These are phyloP conservation scores for Lasiodiplodia sp. DNA, from an alignment of 2,329 filamentous ascomycete genomes.

Conservation along the genomic window DNA sequence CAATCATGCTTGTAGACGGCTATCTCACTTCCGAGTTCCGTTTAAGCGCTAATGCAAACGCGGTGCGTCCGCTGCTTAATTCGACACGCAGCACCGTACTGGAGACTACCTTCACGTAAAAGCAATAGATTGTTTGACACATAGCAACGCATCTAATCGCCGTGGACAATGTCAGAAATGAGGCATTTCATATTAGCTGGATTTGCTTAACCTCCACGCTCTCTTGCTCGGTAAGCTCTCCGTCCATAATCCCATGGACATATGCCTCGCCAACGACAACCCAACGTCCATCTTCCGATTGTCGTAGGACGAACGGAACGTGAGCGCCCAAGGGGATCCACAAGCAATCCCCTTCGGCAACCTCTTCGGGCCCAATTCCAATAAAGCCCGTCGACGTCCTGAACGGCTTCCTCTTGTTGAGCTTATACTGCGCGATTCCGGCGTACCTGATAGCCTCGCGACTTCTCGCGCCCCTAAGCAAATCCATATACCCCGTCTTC, in stretches of 20 bases:
- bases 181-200: background rate
- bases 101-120: background rate
- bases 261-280: slow-evolving; percentile 21
- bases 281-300: background rate
- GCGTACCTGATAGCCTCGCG: background rate
- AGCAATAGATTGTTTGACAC: too few species aligned
- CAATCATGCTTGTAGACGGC: background rate
- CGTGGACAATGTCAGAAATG: background rate
- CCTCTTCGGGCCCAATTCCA: slow-evolving; percentile 10
- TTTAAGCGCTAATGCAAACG: background rate
- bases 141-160: too few species aligned
- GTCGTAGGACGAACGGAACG: slow-evolving; percentile 20
- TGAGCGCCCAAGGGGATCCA: slow-evolving; percentile 23
- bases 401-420: slow-evolving; percentile 4
- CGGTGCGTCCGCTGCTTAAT: background rate
- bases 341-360: background rate
- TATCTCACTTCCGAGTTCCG: background rate
- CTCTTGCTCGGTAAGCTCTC: slow-evolving; percentile 9
- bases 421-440: background rate
- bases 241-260: slow-evolving; percentile 29
- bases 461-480: background rate
- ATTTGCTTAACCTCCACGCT: slow-evolving; percentile 1
- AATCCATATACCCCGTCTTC: background rate
- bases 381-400: slow-evolving; percentile 13
- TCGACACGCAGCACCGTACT: background rate